phyloP scores from a whole-genome alignment of 371 early-diverging fungal species.

The Cokeromyces recurvatus region DNA sequence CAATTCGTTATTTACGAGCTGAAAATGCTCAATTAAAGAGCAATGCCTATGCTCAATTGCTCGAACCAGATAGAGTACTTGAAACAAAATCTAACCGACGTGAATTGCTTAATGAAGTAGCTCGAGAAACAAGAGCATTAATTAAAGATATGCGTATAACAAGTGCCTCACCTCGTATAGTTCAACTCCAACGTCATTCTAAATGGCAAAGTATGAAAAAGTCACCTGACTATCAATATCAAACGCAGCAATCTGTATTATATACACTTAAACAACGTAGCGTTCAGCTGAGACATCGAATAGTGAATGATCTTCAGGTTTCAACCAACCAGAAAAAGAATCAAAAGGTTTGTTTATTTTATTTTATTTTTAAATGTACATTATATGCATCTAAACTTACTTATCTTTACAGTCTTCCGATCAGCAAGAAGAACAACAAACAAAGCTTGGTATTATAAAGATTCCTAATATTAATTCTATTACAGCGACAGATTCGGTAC shows the following conservation, averaged over 20 bases:
- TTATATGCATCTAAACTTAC: too few relatives aligned
- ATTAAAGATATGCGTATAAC: conserved; percentile 47
- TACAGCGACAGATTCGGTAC: conserved; percentile 2
- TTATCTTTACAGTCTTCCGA: too few relatives aligned
- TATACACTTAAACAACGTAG: conserved; percentile 61
- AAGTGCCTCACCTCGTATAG: conserved; percentile 52
- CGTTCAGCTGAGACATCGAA: conserved; percentile 47
- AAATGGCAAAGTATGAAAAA: conserved; percentile 57
- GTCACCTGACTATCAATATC: conserved; percentile 67
- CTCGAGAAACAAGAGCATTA: conserved; percentile 31
- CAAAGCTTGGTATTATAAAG: conserved; percentile 11
- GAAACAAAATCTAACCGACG: not conserved
- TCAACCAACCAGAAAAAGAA: not conserved
- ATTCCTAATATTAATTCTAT: conserved; percentile 3
- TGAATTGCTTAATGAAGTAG: conserved; percentile 11
- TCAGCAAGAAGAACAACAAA: not conserved
- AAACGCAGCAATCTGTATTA: conserved; percentile 66
- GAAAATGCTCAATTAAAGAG: conserved; percentile 81
- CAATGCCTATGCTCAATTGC: conserved; percentile 34
- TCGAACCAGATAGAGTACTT: not conserved
- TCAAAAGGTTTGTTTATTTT: conserved; percentile 2
- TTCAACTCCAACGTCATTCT: conserved; percentile 32
- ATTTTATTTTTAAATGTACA: not conserved
- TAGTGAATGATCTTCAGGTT: conserved; percentile 20
- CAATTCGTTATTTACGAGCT: conserved; percentile 68